These are phyloP conservation scores for Aspergillus intermedius DNA, from an alignment of 2,329 filamentous ascomycete species.

Conservation along the genomic window DNA sequence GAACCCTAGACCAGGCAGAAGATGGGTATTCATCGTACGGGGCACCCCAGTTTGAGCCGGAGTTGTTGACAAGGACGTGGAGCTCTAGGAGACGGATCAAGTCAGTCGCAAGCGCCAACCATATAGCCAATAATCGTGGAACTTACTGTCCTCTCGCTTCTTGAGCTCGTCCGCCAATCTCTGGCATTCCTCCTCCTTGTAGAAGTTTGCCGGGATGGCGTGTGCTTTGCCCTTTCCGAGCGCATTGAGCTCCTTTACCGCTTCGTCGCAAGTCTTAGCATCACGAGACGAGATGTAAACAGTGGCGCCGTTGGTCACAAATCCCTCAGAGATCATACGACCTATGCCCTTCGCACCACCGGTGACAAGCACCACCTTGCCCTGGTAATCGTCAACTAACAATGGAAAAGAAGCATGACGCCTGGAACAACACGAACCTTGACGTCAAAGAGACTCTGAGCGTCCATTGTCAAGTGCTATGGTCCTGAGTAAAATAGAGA, in stretches of 20 bases:
- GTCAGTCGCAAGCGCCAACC: slow-evolving; percentile 35
- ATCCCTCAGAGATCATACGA: slow-evolving; percentile 51
- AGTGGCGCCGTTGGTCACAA: slow-evolving; percentile 46
- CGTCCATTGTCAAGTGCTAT: slow-evolving; percentile 42
- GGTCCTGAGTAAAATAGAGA: not conserved
- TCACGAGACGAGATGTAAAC: slow-evolving; percentile 52
- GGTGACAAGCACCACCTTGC: slow-evolving; percentile 45
- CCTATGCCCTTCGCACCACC: slow-evolving; percentile 48
- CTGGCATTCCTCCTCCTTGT: slow-evolving; percentile 47
- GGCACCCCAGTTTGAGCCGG: slow-evolving; percentile 50
- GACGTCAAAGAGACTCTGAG: slow-evolving; percentile 51
- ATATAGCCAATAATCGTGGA: slow-evolving; percentile 34
- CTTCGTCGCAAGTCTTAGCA: slow-evolving; percentile 44
- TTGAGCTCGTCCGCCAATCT: slow-evolving; percentile 44
- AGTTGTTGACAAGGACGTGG: slow-evolving; percentile 48
- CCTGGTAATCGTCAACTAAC: slow-evolving; percentile 17
- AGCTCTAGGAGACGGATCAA: slow-evolving; percentile 27
- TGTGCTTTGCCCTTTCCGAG: slow-evolving; percentile 47
- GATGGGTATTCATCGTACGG: slow-evolving; percentile 54
- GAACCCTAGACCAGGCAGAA: slow-evolving; percentile 52
- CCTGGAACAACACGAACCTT: slow-evolving; percentile 40
- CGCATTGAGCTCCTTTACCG: slow-evolving; percentile 42
- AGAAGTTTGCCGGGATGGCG: slow-evolving; percentile 47
- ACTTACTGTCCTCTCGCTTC: slow-evolving; percentile 50
- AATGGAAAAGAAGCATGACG: not conserved